A percentile compares a stretch with the other conserved stretches of the same genome.
phyloP scores from a whole-genome alignment of 306 rosid genomes.

The Heteromeles arbutifolia region DNA sequence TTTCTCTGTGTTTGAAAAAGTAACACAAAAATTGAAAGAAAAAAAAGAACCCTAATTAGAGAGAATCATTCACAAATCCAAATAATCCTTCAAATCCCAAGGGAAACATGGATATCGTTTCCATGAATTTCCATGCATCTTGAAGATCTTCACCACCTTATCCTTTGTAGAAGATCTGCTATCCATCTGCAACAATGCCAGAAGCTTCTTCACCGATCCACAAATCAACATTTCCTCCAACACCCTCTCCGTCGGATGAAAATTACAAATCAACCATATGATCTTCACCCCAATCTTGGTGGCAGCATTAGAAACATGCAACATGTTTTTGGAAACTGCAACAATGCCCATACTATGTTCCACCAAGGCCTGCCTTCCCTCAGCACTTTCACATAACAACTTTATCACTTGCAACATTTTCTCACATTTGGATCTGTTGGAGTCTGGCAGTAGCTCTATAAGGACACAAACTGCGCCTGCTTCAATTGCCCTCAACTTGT shows the following conservation, averaged over 20 bases:
- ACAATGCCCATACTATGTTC: constrained; percentile 49
- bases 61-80: constrained; percentile 13
- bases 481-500: constrained; percentile 36
- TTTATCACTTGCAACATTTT: constrained; percentile 27
- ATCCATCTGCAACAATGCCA: constrained; percentile 38
- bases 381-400: constrained; percentile 40
- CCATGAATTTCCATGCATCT: constrained; percentile 44
- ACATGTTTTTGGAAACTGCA: constrained; percentile 26
- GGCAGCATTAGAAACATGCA: constrained; percentile 27
- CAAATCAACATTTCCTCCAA: constrained; percentile 48
- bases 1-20: background rate
- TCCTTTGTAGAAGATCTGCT: constrained; percentile 32
- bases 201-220: constrained; percentile 48
- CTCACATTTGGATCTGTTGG: constrained; percentile 34
- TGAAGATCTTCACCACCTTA: constrained; percentile 37
- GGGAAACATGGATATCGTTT: constrained; percentile 43
- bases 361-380: constrained; percentile 43
- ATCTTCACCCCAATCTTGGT: constrained; percentile 46
- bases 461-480: constrained; percentile 46
- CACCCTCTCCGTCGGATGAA: constrained; percentile 31
- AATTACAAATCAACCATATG: constrained; percentile 25
- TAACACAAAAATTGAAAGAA: background rate
- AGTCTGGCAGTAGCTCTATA: constrained; percentile 41
- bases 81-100: constrained; percentile 23
- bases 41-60: background rate